These are phyloP conservation scores for Pichia manshurica DNA, from an alignment of 805 yeast genomes.

Conservation along the genomic window DNA sequence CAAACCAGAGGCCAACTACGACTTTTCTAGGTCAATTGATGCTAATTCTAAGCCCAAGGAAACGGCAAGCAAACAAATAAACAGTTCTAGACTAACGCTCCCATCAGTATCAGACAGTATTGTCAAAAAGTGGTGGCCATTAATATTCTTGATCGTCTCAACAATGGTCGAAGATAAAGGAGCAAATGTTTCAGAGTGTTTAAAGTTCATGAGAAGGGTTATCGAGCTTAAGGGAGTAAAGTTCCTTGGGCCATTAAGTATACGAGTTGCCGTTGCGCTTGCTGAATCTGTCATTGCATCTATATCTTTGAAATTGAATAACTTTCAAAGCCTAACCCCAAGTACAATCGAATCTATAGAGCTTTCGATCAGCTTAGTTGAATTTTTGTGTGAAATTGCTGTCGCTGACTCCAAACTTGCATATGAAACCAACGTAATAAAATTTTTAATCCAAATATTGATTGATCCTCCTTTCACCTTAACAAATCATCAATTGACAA, in stretches of 20 bases:
- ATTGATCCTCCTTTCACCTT: conserved; percentile 14
- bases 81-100: neutral
- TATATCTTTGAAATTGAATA: neutral
- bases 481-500: neutral
- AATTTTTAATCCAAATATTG: conserved; percentile 7
- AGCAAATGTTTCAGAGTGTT: conserved; percentile 9
- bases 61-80: neutral
- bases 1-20: neutral
- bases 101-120: conserved; percentile 27
- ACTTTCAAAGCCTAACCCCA: neutral
- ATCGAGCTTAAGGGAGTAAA: conserved; percentile 8
- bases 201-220: conserved; percentile 9
- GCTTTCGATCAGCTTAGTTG: neutral
- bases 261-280: neutral
- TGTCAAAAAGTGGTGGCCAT: conserved; percentile 25
- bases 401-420: conserved; percentile 7
- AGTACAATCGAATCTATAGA: conserved; percentile 1
- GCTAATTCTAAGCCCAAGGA: neutral
- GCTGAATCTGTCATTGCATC: conserved; percentile 5
- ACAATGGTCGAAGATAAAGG: conserved; percentile 4
- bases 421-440: conserved; percentile 7
- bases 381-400: conserved; percentile 9
- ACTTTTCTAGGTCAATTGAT: neutral
- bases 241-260: conserved; percentile 2
- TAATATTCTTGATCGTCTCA: neutral